phyloP scores from a whole-genome alignment of 1,284 basidiomycete genomes.

The Ceratobasidium sp. region DNA sequence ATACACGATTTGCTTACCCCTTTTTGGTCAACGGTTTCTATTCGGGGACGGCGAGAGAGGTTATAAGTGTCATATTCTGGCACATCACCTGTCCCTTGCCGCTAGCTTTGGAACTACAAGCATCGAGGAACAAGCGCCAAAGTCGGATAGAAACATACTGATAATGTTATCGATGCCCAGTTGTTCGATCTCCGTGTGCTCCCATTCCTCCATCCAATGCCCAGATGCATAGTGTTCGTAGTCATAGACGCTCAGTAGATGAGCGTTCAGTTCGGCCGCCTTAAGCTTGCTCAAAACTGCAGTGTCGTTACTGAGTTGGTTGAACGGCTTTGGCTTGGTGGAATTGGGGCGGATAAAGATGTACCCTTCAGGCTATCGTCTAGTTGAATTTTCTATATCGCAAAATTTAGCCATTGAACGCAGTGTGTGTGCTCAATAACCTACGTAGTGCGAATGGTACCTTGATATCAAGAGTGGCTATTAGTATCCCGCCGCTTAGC shows the following conservation, averaged over 20 bases:
- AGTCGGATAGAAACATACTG: not conserved
- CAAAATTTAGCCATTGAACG: not conserved
- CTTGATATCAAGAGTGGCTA: not conserved
- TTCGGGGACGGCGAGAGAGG: not conserved
- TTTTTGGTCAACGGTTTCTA: slow-evolving; percentile 35
- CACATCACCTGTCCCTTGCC: slow-evolving; percentile 20
- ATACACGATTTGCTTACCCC: not conserved
- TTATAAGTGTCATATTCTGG: slow-evolving; percentile 15
- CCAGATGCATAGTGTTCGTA: slow-evolving; percentile 46
- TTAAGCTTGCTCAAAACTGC: slow-evolving; percentile 5
- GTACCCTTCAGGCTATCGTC: slow-evolving; percentile 42
- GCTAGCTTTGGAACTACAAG: not conserved
- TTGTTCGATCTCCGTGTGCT: slow-evolving; percentile 40
- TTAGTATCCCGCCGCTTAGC: too few relatives aligned
- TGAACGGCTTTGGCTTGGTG: slow-evolving; percentile 38
- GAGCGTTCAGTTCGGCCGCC: slow-evolving; percentile 30
- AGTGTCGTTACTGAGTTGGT: slow-evolving; percentile 35
- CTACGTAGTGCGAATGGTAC: slow-evolving; percentile 33
- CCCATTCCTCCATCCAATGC: slow-evolving; percentile 36
- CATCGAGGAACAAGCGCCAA: too few relatives aligned
- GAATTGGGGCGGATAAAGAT: slow-evolving; percentile 41
- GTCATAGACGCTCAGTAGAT: slow-evolving; percentile 38
- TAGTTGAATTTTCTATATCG: slow-evolving; percentile 28
- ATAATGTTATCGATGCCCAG: slow-evolving; percentile 46
- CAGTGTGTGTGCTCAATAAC: not conserved